These are phyloP conservation scores for Escovopsis sp. DNA, from an alignment of 2,329 filamentous ascomycete species.

Conservation along the genomic window DNA sequence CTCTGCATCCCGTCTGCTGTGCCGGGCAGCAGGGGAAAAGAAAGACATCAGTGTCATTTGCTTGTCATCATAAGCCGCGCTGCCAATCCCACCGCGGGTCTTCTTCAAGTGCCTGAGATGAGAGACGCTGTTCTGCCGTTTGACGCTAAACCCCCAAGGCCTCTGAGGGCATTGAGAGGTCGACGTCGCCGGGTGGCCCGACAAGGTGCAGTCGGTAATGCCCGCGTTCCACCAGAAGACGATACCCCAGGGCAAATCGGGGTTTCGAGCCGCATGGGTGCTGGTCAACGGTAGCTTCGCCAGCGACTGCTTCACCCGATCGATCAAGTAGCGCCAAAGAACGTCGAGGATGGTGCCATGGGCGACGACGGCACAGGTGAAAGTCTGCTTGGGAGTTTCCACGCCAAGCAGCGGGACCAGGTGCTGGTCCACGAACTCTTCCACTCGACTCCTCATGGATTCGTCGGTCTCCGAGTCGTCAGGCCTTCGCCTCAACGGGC, in stretches of 20 bases:
- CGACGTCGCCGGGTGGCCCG: background rate
- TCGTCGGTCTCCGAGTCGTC: conserved; percentile 50
- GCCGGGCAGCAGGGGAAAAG: conserved; percentile 37
- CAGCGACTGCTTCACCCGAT: too few relatives aligned
- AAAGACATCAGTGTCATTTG: conserved; percentile 68
- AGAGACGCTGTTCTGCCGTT: conserved; percentile 50
- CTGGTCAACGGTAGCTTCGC: conserved; percentile 6
- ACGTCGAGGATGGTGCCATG: conserved; percentile 69
- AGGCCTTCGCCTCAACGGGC: conserved; percentile 2
- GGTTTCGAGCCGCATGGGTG: conserved; percentile 5
- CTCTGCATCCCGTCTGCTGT: conserved; percentile 9
- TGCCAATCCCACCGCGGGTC: conserved; percentile 71
- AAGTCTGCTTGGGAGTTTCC: conserved; percentile 3
- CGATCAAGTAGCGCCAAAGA: conserved; percentile 31
- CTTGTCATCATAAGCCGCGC: conserved; percentile 55
- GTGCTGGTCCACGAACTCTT: conserved; percentile 50
- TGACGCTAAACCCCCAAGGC: conserved; percentile 32
- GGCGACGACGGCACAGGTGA: conserved; percentile 51
- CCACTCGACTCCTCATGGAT: conserved; percentile 49
- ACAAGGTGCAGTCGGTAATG: conserved; percentile 23
- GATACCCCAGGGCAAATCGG: conserved; percentile 5
- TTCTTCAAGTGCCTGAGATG: conserved; percentile 65
- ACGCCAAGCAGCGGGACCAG: conserved; percentile 36
- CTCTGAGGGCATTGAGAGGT: background rate
- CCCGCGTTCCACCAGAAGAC: conserved; percentile 38